phyloP scores from a whole-genome alignment of 345 rosid genomes.

The Lepidium didymum region DNA sequence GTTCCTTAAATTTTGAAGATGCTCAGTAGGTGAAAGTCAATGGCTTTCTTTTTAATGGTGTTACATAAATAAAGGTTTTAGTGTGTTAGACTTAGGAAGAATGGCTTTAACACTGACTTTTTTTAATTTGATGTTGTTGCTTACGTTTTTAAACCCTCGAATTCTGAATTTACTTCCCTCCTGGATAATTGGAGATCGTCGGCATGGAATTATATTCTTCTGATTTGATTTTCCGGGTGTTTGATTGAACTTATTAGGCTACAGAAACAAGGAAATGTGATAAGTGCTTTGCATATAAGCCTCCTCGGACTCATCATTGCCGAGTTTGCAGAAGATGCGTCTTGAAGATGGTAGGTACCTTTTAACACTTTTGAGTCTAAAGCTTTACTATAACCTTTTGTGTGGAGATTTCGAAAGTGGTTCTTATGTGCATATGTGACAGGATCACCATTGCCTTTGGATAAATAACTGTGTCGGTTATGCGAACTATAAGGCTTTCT shows the following conservation, averaged over 20 bases:
- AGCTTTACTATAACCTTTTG: not conserved
- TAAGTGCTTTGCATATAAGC: constrained; percentile 68
- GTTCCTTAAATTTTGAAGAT: not conserved
- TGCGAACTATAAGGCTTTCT: constrained; percentile 84
- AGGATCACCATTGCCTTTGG: constrained; percentile 98
- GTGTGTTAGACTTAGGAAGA: not conserved
- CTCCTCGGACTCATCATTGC: constrained; percentile 87
- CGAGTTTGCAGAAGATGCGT: constrained; percentile 89
- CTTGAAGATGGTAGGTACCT: constrained; percentile 69
- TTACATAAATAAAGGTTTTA: not conserved
- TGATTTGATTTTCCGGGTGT: not conserved
- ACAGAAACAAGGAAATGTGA: constrained; percentile 57
- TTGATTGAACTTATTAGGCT: constrained; percentile 31
- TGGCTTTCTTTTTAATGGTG: not conserved
- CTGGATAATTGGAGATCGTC: not conserved
- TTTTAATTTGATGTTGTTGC: not conserved
- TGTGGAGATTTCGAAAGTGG: not conserved
- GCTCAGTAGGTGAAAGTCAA: not conserved
- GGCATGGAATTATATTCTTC: not conserved
- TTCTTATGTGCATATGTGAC: not conserved
- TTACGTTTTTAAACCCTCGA: not conserved
- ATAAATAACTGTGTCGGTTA: constrained; percentile 90
- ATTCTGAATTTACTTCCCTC: not conserved
- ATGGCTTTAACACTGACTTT: not conserved
- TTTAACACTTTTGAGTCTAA: not conserved